Conservation (phyloP, 441 rosid species). For the Adansonia grandidieri region DNA sequence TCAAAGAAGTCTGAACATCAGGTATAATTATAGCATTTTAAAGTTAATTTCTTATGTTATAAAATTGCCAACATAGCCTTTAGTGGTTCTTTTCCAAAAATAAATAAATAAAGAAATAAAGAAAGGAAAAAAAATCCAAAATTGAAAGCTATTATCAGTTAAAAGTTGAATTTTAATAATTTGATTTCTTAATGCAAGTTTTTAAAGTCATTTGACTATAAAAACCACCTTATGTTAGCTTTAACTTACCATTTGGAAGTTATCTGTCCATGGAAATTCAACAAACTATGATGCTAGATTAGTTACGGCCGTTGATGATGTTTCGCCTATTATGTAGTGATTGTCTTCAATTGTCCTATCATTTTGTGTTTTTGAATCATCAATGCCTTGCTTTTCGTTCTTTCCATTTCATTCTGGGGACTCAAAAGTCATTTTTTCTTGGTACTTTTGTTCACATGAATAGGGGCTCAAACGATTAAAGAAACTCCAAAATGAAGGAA, state of each 20-base stretch:
- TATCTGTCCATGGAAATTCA: not conserved
- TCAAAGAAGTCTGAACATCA: conserved; percentile 53
- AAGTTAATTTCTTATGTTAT: conserved; percentile 19
- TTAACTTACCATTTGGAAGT: not conserved
- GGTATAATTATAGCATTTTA: conserved; percentile 38
- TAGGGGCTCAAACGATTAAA: conserved; percentile 77
- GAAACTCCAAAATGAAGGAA: conserved; percentile 61
- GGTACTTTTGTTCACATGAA: not conserved
- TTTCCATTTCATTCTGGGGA: not conserved
- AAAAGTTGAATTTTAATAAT: not conserved
- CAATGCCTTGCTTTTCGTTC: not conserved
- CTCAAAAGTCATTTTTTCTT: not conserved
- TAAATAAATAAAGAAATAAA: not conserved
- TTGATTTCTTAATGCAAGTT: not conserved
- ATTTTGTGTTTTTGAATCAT: not conserved
- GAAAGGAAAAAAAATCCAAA: too few species aligned
- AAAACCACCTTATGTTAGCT: not conserved
- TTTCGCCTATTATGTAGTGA: not conserved
- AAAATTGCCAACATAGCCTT: conserved; percentile 12
- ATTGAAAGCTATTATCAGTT: not conserved
- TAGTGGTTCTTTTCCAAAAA: not conserved
- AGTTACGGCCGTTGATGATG: not conserved
- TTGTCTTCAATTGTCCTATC: not conserved
- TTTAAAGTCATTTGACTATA: not conserved
- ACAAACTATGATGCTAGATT: not conserved